These are phyloP conservation scores for Penicillium psychrofluorescens DNA, from an alignment of 495 filamentous ascomycete species.

Conservation along the genomic window DNA sequence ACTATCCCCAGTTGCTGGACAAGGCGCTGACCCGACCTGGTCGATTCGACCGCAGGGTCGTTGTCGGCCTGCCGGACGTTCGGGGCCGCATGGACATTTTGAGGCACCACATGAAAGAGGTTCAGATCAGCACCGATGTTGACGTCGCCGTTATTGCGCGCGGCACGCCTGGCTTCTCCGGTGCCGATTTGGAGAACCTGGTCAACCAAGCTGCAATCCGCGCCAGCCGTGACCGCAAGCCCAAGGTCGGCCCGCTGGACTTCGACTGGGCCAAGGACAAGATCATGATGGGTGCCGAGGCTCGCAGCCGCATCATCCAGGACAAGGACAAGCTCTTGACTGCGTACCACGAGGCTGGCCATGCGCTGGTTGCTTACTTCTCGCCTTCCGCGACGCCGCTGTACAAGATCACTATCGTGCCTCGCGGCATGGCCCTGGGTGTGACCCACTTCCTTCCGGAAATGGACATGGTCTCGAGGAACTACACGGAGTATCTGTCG, in stretches of 20 bases:
- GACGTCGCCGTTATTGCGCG: slow-evolving; percentile 76
- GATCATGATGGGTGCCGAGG: slow-evolving; percentile 94
- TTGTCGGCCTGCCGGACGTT: slow-evolving; percentile 88
- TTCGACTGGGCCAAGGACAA: slow-evolving; percentile 98
- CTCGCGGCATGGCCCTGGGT: slow-evolving; percentile 77
- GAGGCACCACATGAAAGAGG: slow-evolving; percentile 82
- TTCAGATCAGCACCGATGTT: slow-evolving; percentile 70
- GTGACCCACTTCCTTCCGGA: slow-evolving; percentile 79
- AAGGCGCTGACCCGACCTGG: slow-evolving; percentile 92
- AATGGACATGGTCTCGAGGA: slow-evolving; percentile 79
- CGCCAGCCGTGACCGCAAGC: slow-evolving; percentile 71
- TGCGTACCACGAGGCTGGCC: slow-evolving; percentile 95
- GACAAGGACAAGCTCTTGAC: slow-evolving; percentile 83
- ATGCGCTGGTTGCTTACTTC: slow-evolving; percentile 82
- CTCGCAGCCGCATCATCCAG: slow-evolving; percentile 77
- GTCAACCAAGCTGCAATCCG: slow-evolving; percentile 94
- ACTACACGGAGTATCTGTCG: slow-evolving; percentile 61
- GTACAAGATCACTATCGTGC: slow-evolving; percentile 96
- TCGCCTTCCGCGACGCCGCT: slow-evolving; percentile 64
- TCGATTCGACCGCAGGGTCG: slow-evolving; percentile 87
- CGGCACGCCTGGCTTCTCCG: slow-evolving; percentile 85
- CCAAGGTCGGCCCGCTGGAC: slow-evolving; percentile 65
- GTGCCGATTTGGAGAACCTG: slow-evolving; percentile 91
- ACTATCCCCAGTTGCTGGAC: slow-evolving; percentile 89
- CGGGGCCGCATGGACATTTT: slow-evolving; percentile 88